A percentile compares a stretch with the other conserved stretches of the same genome.
phyloP scores from a whole-genome alignment of 1,284 basidiomycete genomes.

The Caloboletus firmus region DNA sequence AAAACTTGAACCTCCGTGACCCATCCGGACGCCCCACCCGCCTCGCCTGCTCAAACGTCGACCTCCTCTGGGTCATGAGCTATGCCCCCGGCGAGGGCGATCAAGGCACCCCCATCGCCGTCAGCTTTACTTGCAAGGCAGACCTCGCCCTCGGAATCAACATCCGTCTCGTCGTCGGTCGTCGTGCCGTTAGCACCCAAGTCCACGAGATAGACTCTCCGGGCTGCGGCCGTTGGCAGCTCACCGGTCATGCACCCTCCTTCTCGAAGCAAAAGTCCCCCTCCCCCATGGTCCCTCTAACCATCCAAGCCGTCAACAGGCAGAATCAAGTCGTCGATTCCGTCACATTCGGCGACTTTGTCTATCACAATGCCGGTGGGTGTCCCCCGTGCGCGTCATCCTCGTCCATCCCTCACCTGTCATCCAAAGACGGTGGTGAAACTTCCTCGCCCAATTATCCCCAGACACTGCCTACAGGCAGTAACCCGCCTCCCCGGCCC shows the following conservation, averaged over 20 bases:
- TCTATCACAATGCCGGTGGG: conserved; percentile 56
- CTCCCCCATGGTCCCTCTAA: conserved; percentile 47
- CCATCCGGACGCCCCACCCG: conserved; percentile 27
- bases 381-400: not conserved
- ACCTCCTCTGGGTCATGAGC: conserved; percentile 58
- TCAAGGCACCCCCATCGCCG: conserved; percentile 55
- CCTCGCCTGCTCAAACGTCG: conserved; percentile 41
- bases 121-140: conserved; percentile 58
- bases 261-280: conserved; percentile 37
- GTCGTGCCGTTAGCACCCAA: conserved; percentile 57
- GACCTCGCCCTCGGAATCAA: conserved; percentile 49
- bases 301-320: conserved; percentile 61
- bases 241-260: conserved; percentile 55
- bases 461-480: not conserved
- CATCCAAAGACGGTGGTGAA: conserved; percentile 7
- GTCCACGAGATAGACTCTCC: conserved; percentile 49
- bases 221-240: conserved; percentile 54
- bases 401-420: not conserved
- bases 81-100: conserved; percentile 64
- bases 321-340: conserved; percentile 57
- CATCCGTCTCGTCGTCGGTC: conserved; percentile 67
- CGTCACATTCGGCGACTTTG: conserved; percentile 68
- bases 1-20: conserved; percentile 16
- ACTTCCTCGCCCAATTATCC: not conserved
- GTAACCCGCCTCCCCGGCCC: not conserved